These are phyloP conservation scores for Phylloporus arenicola DNA, from an alignment of 768 basidiomycete species.

Conservation along the genomic window DNA sequence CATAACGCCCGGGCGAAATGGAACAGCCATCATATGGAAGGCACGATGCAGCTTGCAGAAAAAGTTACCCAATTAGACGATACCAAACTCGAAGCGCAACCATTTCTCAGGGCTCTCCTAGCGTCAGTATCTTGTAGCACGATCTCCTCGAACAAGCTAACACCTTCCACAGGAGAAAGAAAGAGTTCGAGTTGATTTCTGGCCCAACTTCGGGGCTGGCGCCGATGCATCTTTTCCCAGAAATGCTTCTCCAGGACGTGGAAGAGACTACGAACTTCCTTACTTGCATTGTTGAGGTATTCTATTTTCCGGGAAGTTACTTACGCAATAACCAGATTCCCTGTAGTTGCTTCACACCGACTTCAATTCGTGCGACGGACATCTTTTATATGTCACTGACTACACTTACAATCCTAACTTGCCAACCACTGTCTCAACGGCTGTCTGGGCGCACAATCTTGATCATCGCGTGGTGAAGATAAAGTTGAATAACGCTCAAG, in stretches of 20 bases:
- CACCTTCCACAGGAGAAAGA: conserved; percentile 42
- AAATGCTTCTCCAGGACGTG: conserved; percentile 46
- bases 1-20: conserved; percentile 46
- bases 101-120: conserved; percentile 44
- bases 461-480: conserved; percentile 49
- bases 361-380: conserved; percentile 27
- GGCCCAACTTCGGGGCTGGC: conserved; percentile 19
- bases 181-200: conserved; percentile 29
- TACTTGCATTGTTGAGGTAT: conserved; percentile 57
- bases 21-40: conserved; percentile 44
- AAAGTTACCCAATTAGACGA: conserved; percentile 45
- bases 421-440: conserved; percentile 20
- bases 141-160: conserved; percentile 1
- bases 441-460: conserved; percentile 42
- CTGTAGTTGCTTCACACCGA: conserved; percentile 44
- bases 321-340: neutral
- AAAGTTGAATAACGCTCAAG: conserved; percentile 45
- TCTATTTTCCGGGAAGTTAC: neutral
- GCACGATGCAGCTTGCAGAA: conserved; percentile 40
- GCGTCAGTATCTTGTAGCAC: conserved; percentile 35
- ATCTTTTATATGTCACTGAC: conserved; percentile 57
- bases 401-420: conserved; percentile 52
- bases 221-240: conserved; percentile 33
- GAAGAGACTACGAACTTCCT: conserved; percentile 39
- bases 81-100: conserved; percentile 30